Base-by-base conservation (phyloP, 129 eudicot genomes). In the Scalesia atractyloides region DNA sequence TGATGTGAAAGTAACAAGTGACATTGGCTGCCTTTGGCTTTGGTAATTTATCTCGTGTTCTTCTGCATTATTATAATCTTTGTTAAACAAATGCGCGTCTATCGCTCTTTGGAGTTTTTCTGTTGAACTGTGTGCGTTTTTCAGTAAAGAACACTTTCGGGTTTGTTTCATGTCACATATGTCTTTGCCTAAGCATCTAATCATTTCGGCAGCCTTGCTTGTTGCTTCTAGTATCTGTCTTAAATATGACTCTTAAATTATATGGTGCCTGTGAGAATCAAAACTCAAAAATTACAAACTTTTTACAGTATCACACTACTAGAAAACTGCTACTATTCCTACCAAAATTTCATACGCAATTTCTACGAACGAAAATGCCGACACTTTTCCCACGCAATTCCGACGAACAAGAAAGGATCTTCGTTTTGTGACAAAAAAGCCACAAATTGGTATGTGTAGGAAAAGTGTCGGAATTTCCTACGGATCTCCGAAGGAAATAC, bases 1-100 rank as follows among this genome's bases (percentile, higher is more conserved):
- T 9, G 95, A 87, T 36, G 86, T 83, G 57, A 90, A 90, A 57
- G 91, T 83, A 46, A 88, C 89, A 19, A 90, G 81, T 10, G 97
- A 87, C 49, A 90, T 79, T 20, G 74, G 34, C 64, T 49, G 78
- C 46, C 24, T 68, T 67, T 46, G 81, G 17, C 81, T 57, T 44
- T 41, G 15, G 43, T 75, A 74, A 60, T 78, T 75, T 0, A 68
- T 51, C 48, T 64, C 67, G 10, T 6, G 44, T 39, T 74, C 80
- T 59, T 80, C 84, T 10, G 47, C 56, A 30, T 61, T 62, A 30
- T 61, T 62, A 24, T 24, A 24, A 54, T 75, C 79, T 5, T 61
- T 56, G 76, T 80, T 81, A 39, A 75, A 67, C 64, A 54, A 79
- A 84, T 16, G 90, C 83, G 39, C 81, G 87, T 81, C 82, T 62